A percentile compares a stretch with the other conserved stretches of the same genome.
Evolutionary conservation across 306 rosid genomes (phyloP).

Genomic region (Medicago truncatula): MtrunA17r5.0-ANR NC_053046.1:40634501-40635000

Average conservation of each 20-base stretch:
- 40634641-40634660: background rate
- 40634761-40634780: background rate
- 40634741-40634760: background rate
- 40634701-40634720: background rate
- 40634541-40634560: background rate
- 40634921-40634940: constrained; percentile 58
- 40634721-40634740: background rate
- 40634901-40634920: background rate
- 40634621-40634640: background rate
- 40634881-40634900: background rate
- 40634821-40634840: background rate
- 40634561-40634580: background rate
- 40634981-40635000: constrained; percentile 52
- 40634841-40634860: constrained; percentile 27
- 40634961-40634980: constrained; percentile 58
- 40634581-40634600: constrained; percentile 6
- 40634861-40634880: constrained; percentile 42
- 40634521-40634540: background rate
- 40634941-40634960: constrained; percentile 59
- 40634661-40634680: background rate
- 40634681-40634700: background rate
- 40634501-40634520: background rate
- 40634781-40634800: constrained; percentile 5
- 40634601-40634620: constrained; percentile 15
- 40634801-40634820: background rate